These are phyloP conservation scores for Pythium sukuiense DNA, from an alignment of 352 stramenopile species.

Conservation along the genomic window DNA sequence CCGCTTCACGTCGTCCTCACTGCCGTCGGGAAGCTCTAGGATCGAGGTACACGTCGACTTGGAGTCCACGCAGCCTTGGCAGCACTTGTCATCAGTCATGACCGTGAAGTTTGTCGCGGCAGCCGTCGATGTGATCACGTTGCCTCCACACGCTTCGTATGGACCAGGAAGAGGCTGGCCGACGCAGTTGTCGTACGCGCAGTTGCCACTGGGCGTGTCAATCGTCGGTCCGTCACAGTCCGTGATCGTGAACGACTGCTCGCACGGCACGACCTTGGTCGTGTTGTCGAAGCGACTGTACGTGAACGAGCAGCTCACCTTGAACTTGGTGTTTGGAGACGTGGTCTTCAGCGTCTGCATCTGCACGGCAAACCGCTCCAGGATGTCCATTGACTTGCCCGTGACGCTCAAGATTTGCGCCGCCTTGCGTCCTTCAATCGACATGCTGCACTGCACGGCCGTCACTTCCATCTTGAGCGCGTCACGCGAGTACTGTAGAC, in stretches of 20 bases:
- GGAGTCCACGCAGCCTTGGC: slow-evolving; percentile 35
- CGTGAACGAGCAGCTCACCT: slow-evolving; percentile 52
- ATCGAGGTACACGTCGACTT: slow-evolving; percentile 44
- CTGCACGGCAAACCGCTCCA: slow-evolving; percentile 57
- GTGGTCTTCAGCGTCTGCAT: slow-evolving; percentile 48
- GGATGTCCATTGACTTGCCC: slow-evolving; percentile 38
- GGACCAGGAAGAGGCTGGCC: slow-evolving; percentile 33
- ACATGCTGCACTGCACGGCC: slow-evolving; percentile 37
- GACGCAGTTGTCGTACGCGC: slow-evolving; percentile 39
- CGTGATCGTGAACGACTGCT: slow-evolving; percentile 45
- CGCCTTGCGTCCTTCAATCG: slow-evolving; percentile 30
- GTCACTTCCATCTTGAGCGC: slow-evolving; percentile 14
- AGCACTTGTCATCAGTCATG: slow-evolving; percentile 40
- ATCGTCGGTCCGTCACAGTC: slow-evolving; percentile 61
- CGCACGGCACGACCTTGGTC: slow-evolving; percentile 28
- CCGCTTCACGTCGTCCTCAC: slow-evolving; percentile 53
- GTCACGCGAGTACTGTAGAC: slow-evolving; percentile 19
- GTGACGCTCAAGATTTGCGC: slow-evolving; percentile 40
- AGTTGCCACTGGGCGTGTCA: slow-evolving; percentile 35
- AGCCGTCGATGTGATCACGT: slow-evolving; percentile 29
- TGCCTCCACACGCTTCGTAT: slow-evolving; percentile 53
- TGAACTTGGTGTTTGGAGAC: slow-evolving; percentile 39
- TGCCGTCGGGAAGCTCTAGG: slow-evolving; percentile 36
- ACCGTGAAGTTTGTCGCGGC: slow-evolving; percentile 31
- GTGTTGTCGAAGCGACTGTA: slow-evolving; percentile 39